Conservation (phyloP, 306 rosid species). For the Vicia sativa region DNA sequence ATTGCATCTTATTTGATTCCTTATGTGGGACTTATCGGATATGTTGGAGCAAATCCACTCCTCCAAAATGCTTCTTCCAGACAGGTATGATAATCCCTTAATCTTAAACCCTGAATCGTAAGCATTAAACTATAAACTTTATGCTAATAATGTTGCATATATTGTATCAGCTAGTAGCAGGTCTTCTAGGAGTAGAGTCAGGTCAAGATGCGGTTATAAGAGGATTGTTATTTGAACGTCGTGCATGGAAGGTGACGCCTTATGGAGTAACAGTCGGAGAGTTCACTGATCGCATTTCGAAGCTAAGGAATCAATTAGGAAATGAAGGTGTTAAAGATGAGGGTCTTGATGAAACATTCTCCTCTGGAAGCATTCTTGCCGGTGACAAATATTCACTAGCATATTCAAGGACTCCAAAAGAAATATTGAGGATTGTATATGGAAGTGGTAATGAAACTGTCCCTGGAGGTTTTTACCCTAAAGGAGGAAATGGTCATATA, state of each 20-base stretch:
- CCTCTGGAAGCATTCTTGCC: conserved; percentile 57
- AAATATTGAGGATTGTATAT: conserved; percentile 76
- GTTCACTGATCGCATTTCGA: conserved; percentile 65
- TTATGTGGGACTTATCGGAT: conserved; percentile 87
- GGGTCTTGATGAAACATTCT: conserved; percentile 45
- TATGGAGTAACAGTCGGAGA: conserved; percentile 59
- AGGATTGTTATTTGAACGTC: conserved; percentile 50
- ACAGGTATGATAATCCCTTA: conserved; percentile 39
- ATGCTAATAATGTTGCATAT: neutral
- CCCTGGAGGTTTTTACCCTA: conserved; percentile 82
- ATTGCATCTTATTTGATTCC: conserved; percentile 76
- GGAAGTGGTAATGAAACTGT: conserved; percentile 54
- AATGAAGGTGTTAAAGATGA: conserved; percentile 68
- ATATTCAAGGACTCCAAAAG: conserved; percentile 60
- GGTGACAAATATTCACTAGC: conserved; percentile 57
- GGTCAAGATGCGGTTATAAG: conserved; percentile 66
- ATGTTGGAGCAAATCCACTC: conserved; percentile 69
- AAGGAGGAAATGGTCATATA: conserved; percentile 66
- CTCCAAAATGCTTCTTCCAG: conserved; percentile 50
- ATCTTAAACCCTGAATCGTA: too few relatives aligned
- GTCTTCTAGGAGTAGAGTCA: conserved; percentile 75
- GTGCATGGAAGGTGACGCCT: conserved; percentile 35
- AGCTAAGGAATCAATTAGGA: conserved; percentile 63
- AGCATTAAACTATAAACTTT: too few relatives aligned
- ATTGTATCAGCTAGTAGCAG: conserved; percentile 41